Evolutionary conservation across 352 stramenopile genomes (phyloP).

Genomic region (Globisporangium megalacanthum): DNA sequence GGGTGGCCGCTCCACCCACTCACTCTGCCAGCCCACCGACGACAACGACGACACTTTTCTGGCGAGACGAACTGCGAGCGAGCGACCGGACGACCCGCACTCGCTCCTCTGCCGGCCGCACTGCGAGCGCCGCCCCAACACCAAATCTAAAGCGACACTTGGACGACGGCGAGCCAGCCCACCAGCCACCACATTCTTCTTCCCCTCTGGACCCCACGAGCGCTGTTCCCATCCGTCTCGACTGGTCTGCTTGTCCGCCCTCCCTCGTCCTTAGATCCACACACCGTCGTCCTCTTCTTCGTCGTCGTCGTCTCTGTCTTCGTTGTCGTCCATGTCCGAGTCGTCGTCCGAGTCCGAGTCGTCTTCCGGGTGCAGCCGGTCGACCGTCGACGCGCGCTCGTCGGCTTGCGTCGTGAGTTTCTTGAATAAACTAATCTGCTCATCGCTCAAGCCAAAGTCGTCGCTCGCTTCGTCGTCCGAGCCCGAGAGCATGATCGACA

Average conservation of each 20-base stretch:
- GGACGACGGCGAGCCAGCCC: slow-evolving; percentile 16
- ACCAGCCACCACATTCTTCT: background rate
- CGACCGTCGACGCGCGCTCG: slow-evolving; percentile 82
- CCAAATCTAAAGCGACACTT: slow-evolving; percentile 9
- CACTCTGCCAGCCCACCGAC: background rate
- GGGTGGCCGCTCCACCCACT: background rate
- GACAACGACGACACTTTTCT: slow-evolving; percentile 1
- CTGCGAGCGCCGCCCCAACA: background rate
- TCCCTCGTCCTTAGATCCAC: slow-evolving; percentile 69
- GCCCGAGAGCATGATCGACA: slow-evolving; percentile 83
- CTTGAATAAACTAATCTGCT: slow-evolving; percentile 91
- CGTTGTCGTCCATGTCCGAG: slow-evolving; percentile 30
- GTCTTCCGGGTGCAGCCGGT: slow-evolving; percentile 69
- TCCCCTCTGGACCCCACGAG: background rate
- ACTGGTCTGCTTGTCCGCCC: background rate
- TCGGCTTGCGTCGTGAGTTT: slow-evolving; percentile 86
- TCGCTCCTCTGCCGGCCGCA: background rate
- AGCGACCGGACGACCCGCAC: background rate
- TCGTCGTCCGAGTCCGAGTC: slow-evolving; percentile 75
- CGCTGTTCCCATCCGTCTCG: background rate
- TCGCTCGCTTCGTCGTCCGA: slow-evolving; percentile 65
- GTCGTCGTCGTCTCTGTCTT: slow-evolving; percentile 28
- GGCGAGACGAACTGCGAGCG: background rate
- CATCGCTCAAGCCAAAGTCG: slow-evolving; percentile 57
- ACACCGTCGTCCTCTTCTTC: slow-evolving; percentile 71